These are phyloP conservation scores for Quercus engelmannii DNA, from an alignment of 306 rosid genomes.

Conservation along the genomic window DNA sequence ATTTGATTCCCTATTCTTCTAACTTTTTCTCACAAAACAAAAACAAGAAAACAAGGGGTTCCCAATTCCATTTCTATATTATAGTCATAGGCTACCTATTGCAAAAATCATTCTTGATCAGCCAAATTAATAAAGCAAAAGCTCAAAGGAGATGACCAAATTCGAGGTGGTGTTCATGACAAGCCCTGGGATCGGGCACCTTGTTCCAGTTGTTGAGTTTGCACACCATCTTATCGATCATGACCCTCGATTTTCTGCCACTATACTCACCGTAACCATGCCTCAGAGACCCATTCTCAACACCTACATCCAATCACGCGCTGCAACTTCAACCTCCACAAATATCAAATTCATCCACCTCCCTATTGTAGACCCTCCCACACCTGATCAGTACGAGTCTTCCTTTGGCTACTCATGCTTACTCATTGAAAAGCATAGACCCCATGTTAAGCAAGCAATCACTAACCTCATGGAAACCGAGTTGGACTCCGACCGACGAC, in stretches of 20 bases:
- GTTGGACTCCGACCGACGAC: background rate
- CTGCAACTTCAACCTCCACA: conserved; percentile 4
- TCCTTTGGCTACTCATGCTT: conserved; percentile 20
- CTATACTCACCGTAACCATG: conserved; percentile 41
- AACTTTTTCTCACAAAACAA: too few relatives aligned
- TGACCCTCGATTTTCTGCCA: conserved; percentile 42
- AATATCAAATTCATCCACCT: conserved; percentile 35
- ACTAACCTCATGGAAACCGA: conserved; percentile 11
- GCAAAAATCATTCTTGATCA: too few relatives aligned
- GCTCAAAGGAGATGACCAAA: background rate
- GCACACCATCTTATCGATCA: conserved; percentile 45
- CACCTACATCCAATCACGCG: conserved; percentile 36
- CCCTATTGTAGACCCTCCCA: conserved; percentile 32
- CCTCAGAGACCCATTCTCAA: conserved; percentile 42
- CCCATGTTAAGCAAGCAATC: conserved; percentile 28
- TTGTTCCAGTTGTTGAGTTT: conserved; percentile 53
- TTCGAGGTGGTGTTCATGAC: conserved; percentile 46
- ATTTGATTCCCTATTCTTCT: too few relatives aligned
- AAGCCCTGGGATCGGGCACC: conserved; percentile 51
- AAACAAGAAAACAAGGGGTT: too few relatives aligned
- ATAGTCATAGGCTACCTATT: too few relatives aligned
- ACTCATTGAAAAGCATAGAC: conserved; percentile 34
- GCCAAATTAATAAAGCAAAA: background rate
- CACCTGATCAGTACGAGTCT: conserved; percentile 39
- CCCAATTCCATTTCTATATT: too few relatives aligned